Evolutionary conservation across 805 yeast genomes (phyloP).

Genomic region (Wilhelminamyces savonicus): DNA sequence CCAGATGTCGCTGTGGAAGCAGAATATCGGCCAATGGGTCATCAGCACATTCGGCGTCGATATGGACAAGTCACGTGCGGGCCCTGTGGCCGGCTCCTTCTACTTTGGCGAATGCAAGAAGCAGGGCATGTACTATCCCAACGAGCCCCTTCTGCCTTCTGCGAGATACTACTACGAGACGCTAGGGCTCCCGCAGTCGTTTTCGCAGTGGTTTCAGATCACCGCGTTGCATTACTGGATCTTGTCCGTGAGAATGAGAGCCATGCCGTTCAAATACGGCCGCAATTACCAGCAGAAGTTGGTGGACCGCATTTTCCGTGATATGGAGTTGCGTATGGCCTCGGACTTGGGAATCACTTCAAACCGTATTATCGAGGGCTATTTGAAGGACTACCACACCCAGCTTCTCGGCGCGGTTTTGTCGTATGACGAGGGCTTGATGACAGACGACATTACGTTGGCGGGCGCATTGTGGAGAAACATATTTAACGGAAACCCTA

Average conservation of each 20-base stretch:
- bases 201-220: conserved; percentile 95
- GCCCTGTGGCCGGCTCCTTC: conserved; percentile 86
- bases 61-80: conserved; percentile 89
- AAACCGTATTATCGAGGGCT: conserved; percentile 75
- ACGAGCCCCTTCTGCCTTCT: conserved; percentile 62
- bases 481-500: conserved; percentile 76
- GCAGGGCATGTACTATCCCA: conserved; percentile 75
- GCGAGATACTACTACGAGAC: conserved; percentile 86
- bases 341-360: conserved; percentile 82
- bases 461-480: conserved; percentile 88
- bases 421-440: conserved; percentile 89
- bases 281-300: conserved; percentile 86
- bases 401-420: conserved; percentile 86
- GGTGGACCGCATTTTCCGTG: conserved; percentile 83
- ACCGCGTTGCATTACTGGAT: conserved; percentile 91
- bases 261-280: conserved; percentile 87
- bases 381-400: conserved; percentile 82
- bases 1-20: conserved; percentile 30
- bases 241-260: conserved; percentile 90
- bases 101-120: conserved; percentile 83
- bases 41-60: conserved; percentile 64
- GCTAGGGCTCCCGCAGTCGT: conserved; percentile 74
- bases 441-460: conserved; percentile 68
- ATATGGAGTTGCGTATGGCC: conserved; percentile 78
- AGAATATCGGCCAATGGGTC: conserved; percentile 56